Evolutionary conservation across 805 yeast species (phyloP).

Genomic region (Dipodascus geniculatus): DNA sequence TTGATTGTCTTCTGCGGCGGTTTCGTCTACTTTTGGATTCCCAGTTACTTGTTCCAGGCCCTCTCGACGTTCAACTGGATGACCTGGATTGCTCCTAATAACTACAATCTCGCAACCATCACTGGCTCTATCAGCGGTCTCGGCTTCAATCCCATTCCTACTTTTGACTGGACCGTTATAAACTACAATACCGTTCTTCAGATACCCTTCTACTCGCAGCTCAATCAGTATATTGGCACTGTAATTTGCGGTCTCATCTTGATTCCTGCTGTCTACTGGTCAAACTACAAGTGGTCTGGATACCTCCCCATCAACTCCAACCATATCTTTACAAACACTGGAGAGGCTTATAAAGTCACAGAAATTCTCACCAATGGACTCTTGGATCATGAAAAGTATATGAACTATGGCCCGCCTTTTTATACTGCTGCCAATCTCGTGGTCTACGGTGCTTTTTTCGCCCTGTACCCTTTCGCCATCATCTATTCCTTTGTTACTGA

Average conservation of each 20-base stretch:
- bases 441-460: conserved; percentile 40
- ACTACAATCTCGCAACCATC: conserved; percentile 35
- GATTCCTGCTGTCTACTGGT: conserved; percentile 28
- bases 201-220: conserved; percentile 19
- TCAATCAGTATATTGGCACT: conserved; percentile 8
- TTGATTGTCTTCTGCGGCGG: conserved; percentile 28
- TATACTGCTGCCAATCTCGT: conserved; percentile 45
- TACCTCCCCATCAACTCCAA: conserved; percentile 41
- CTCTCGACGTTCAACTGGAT: conserved; percentile 53
- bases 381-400: conserved; percentile 35
- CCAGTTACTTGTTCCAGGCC: conserved; percentile 51
- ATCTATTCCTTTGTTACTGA: conserved; percentile 36
- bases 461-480: conserved; percentile 40
- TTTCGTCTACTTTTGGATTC: conserved; percentile 55
- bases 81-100: conserved; percentile 44
- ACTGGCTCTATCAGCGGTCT: conserved; percentile 35
- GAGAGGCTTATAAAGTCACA: conserved; percentile 32
- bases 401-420: conserved; percentile 44
- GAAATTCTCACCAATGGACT: conserved; percentile 32
- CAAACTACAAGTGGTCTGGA: conserved; percentile 39
- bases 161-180: conserved; percentile 34
- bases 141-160: conserved; percentile 35
- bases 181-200: conserved; percentile 20
- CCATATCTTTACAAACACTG: conserved; percentile 31
- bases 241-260: conserved; percentile 15